These are phyloP conservation scores for Ophiostoma australiae DNA, from an alignment of 2,329 filamentous ascomycete species.

Conservation along the genomic window DNA sequence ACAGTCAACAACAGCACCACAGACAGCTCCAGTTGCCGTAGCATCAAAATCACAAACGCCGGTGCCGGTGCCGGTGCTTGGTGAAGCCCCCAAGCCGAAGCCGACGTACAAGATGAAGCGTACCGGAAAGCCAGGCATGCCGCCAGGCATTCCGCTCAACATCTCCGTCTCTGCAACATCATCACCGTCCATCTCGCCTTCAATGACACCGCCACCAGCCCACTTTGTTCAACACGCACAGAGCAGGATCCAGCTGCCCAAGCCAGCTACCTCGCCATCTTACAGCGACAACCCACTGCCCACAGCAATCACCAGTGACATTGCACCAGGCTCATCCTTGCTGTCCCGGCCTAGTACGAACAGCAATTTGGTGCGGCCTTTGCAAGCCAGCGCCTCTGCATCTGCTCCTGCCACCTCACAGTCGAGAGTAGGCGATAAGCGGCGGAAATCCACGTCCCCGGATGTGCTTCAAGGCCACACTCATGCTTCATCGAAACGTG, in stretches of 20 bases:
- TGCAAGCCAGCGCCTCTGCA: background rate
- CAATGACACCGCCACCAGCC: slow-evolving; percentile 2
- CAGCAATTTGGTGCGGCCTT: background rate
- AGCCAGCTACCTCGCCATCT: background rate
- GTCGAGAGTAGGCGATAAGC: slow-evolving; percentile 5
- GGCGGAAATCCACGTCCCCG: background rate
- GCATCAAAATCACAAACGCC: background rate
- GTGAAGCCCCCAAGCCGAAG: background rate
- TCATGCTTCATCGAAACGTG: background rate
- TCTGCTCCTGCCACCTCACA: background rate
- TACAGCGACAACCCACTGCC: slow-evolving; percentile 7
- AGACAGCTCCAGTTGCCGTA: background rate
- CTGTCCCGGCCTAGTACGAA: background rate
- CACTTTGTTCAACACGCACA: background rate
- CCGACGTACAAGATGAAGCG: slow-evolving; percentile 17
- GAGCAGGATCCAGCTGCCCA: background rate
- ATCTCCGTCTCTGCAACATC: background rate
- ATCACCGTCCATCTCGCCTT: slow-evolving; percentile 9
- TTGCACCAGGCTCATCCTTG: background rate
- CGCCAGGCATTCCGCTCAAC: slow-evolving; percentile 8
- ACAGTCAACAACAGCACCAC: slow-evolving; percentile 6
- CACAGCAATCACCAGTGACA: background rate
- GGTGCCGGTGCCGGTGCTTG: background rate
- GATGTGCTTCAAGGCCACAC: background rate
- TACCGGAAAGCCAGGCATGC: slow-evolving; percentile 13